Base-by-base conservation (phyloP, 1,139 yeast genomes). In the Saccharomyces pastorianus region DNA sequence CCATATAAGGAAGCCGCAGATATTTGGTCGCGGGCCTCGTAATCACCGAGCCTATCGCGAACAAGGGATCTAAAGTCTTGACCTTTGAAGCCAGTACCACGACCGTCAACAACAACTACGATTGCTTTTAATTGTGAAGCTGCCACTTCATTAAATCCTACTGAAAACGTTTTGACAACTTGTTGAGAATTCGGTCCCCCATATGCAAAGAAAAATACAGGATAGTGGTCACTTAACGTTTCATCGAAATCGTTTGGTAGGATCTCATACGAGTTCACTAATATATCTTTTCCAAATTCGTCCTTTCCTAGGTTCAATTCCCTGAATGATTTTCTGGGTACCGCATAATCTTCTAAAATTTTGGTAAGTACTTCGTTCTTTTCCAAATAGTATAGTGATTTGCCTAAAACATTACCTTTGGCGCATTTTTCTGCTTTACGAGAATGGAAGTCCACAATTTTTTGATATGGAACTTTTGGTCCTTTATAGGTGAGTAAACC, bases 171-270 rank as follows among this genome's bases (percentile, higher is more conserved):
- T 55, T 83, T 79, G 31, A 75, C 71, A 4, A 85, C 90, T 53
- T 78, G 72, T 64, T 86, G 95, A 2, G 90, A 83, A 34, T 87
- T 88, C n/a, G 95, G 95, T 0, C 95, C 95, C 23, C 91, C 91
- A 64, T 86, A 86, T 2, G 85, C 87, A 62, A 75, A 85, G 65
- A 86, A 85, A 55, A 86, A 73, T 0, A 86, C 80, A 0, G 95
- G 95, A 65, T 86, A 86, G 48, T 66, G 62, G 64, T 81, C 73
- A 38, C 65, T 66, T 59, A 73, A 73, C 1, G 68, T 60, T 4
- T 77, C 72, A 60, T 84, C 77, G 62, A 86, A 86, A 57, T 77
- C 73, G 51, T 81, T 76, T 2, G 95, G 95, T 34, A 82, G 72
- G 1, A 85, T 81, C 64, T 85, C 91, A 56, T 77, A 73, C 25